Evolutionary conservation across 2,329 filamentous ascomycete species (phyloP).

Genomic region (Zarea fungicola): DNA sequence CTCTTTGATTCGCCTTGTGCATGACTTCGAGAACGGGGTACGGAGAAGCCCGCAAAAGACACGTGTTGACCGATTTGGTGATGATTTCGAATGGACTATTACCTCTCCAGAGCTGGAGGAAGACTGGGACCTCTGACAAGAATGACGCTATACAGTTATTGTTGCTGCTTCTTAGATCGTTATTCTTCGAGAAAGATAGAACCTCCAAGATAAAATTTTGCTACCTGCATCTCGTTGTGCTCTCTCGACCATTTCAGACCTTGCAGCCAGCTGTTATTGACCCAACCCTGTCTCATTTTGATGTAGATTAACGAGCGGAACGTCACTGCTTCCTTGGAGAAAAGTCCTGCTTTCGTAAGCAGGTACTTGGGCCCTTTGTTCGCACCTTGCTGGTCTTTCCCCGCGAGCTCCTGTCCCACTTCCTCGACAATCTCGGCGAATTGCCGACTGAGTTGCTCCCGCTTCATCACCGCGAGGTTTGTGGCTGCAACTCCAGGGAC

Average conservation of each 20-base stretch:
- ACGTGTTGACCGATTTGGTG: too few species aligned
- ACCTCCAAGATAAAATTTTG: constrained; percentile 6
- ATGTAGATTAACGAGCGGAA: constrained; percentile 4
- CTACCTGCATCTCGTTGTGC: background rate
- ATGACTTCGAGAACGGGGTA: too few species aligned
- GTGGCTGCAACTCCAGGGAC: background rate
- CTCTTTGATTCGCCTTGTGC: too few species aligned
- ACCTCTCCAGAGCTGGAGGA: too few species aligned
- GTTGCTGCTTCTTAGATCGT: too few species aligned
- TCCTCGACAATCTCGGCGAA: constrained; percentile 2
- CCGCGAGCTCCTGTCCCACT: background rate
- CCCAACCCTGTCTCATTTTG: background rate
- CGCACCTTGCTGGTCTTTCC: background rate
- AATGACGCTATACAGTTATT: too few species aligned
- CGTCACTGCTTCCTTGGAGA: constrained; percentile 3
- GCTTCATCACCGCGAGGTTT: background rate
- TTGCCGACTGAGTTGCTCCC: background rate
- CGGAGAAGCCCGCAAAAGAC: too few species aligned
- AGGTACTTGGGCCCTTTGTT: background rate
- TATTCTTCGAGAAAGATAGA: too few species aligned
- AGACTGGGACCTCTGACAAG: too few species aligned
- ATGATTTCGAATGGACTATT: too few species aligned
- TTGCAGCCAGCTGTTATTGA: background rate
- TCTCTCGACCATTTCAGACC: constrained; percentile 4
- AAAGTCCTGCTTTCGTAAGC: constrained; percentile 1